A percentile compares a stretch with the other conserved stretches of the same genome.
Conservation (phyloP, 2,329 filamentous ascomycete species). For the Blastomyces percursus region DNA sequence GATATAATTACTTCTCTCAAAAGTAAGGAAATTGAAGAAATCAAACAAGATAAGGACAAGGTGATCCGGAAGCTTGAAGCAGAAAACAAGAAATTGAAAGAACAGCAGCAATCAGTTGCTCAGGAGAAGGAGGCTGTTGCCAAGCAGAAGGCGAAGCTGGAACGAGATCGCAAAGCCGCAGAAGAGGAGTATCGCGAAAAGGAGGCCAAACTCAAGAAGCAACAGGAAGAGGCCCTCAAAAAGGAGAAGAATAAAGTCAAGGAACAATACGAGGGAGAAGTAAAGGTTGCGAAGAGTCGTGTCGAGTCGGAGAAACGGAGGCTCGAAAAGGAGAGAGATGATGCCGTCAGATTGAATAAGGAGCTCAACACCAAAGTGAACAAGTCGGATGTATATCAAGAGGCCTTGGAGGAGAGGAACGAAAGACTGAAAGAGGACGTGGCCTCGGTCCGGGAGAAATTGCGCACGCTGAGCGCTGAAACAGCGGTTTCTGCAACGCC, state of each 20-base stretch:
- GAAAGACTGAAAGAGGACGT: background rate
- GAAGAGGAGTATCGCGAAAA: background rate
- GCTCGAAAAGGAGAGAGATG: background rate
- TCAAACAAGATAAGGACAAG: background rate
- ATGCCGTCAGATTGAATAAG: background rate
- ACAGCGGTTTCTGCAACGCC: background rate
- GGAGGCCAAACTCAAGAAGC: background rate
- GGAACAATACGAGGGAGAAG: background rate
- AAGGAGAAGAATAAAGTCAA: background rate
- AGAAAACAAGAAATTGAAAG: conserved; percentile 1
- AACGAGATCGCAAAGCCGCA: background rate
- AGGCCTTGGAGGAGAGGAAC: background rate
- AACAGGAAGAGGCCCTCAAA: background rate
- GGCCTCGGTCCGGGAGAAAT: background rate
- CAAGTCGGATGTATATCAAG: too few relatives aligned
- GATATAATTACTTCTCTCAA: background rate
- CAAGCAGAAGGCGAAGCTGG: background rate
- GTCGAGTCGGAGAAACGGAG: background rate
- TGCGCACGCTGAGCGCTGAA: background rate
- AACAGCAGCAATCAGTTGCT: background rate
- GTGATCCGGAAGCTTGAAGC: background rate
- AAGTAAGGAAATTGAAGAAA: background rate
- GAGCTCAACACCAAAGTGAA: background rate
- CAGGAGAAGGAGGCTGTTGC: background rate
- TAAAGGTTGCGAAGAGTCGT: background rate